These are phyloP conservation scores for Kalanchoe fedtschenkoi DNA, from an alignment of 164 flowering plant species.

Conservation along the genomic window DNA sequence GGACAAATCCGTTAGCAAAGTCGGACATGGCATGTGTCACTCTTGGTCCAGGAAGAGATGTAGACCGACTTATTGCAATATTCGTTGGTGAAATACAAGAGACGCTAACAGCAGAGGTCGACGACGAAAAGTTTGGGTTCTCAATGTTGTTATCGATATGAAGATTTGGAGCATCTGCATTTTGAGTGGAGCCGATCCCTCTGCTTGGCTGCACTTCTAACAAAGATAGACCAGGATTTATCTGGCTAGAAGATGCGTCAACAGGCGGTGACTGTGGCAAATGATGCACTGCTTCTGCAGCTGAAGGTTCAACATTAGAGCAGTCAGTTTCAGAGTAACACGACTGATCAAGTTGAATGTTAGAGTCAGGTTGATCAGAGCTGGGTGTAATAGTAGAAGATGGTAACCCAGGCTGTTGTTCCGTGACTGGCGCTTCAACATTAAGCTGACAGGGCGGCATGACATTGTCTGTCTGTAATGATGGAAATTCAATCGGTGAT, in stretches of 20 bases:
- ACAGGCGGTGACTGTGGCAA: neutral
- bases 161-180: conserved; percentile 8
- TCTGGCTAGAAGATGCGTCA: neutral
- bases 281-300: neutral
- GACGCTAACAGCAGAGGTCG: conserved; percentile 8
- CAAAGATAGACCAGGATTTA: neutral
- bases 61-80: neutral
- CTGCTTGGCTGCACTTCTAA: conserved; percentile 4
- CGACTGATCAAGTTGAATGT: neutral
- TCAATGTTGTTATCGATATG: conserved; percentile 9
- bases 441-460: neutral
- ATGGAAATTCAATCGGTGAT: conserved; percentile 4
- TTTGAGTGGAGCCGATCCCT: conserved; percentile 6
- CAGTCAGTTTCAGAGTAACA: neutral
- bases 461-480: conserved; percentile 1
- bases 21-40: conserved; percentile 10
- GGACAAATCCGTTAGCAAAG: conserved; percentile 12
- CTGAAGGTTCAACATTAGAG: neutral
- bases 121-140: conserved; percentile 14
- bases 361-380: neutral
- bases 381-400: neutral
- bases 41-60: conserved; percentile 12
- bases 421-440: conserved; percentile 1
- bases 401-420: neutral
- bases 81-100: conserved; percentile 5